Base-by-base conservation (phyloP, 345 rosid genomes). In the Linum tenue region DNA sequence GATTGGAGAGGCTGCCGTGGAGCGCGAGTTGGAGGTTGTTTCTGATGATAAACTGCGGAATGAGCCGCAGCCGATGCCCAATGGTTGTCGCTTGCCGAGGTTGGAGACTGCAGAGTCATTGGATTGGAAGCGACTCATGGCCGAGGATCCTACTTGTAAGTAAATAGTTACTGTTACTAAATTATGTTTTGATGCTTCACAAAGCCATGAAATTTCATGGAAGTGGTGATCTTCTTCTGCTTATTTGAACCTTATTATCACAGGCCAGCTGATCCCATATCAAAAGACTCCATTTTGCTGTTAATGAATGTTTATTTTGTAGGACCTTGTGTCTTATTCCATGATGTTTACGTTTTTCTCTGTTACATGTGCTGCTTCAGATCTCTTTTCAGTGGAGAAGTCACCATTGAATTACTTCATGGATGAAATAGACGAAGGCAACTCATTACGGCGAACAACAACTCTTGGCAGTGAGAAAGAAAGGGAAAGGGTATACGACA, bases 401-500 rank as follows among this genome's bases (percentile, higher is more conserved):
- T 86, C 99, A 50, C 97, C 97, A 37, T 10, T 86, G 73, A 83
- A 82, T 64, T 86, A 90, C 85, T 82, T 90, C 68, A 51, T 83
- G 77, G 92, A 84, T 59, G 97, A 85, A 73, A 83, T 92, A 86
- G 50, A 66, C 69, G 78, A 72, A 72, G 99, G 97, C 68, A 78
- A 81, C 71, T 78, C 99, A 55, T 81, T 94, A 57, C 78, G 83
- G 78, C 88, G 88, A 68, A 90, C 97, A 42, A 88, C 89, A 7
- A 76, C 85, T 37, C 62, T 73, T 63, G 97, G 88, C 64, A 84
- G 81, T 71, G 99, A 90, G 77, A 78, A 76, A 55, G 92, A 88
- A 78, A 83, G 99, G 37, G 92, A 94, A 78, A 82, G 89, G 69
- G 95, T 94, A 56, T 94, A 94, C 74, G 97, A 94, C 75, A 94